Percentiles rank a stretch among this genome's conserved stretches.
These are phyloP conservation scores for Cercospora janseana DNA, from an alignment of 2,329 filamentous ascomycete genomes.

Conservation along the genomic window DNA sequence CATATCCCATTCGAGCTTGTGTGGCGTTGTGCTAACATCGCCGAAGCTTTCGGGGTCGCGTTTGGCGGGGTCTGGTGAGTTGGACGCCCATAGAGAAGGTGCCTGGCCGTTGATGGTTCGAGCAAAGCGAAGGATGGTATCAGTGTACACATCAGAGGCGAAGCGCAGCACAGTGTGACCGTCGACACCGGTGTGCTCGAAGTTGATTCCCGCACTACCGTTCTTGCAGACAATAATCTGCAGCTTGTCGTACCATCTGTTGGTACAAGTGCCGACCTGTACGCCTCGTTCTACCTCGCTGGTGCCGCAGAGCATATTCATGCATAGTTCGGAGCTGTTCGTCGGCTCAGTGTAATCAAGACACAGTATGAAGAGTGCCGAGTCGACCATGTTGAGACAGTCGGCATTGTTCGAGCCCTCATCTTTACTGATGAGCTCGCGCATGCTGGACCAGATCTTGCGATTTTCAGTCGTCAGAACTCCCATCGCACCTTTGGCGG, in stretches of 20 bases:
- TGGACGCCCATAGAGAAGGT: conserved; percentile 85
- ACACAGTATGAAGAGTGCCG: conserved; percentile 86
- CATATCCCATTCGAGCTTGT: conserved; percentile 98
- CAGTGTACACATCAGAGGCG: conserved; percentile 93
- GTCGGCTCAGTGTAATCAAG: conserved; percentile 87
- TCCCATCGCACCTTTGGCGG: conserved; percentile 89
- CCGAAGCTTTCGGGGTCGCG: conserved; percentile 88
- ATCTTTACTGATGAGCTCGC: conserved; percentile 83
- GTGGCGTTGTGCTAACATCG: conserved; percentile 87
- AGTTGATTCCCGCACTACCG: conserved; percentile 97
- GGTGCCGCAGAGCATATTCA: conserved; percentile 97
- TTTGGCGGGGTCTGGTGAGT: conserved; percentile 88
- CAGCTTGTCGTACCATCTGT: conserved; percentile 98
- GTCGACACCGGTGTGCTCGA: conserved; percentile 96
- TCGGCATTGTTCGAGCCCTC: conserved; percentile 92
- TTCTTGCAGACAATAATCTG: conserved; percentile 99
- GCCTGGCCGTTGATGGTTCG: conserved; percentile 92
- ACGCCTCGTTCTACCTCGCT: conserved; percentile 89
- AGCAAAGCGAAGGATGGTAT: conserved; percentile 94
- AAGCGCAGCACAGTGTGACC: conserved; percentile 96
- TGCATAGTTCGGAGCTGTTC: conserved; percentile 80
- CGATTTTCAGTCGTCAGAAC: conserved; percentile 95
- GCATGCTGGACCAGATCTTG: conserved; percentile 88
- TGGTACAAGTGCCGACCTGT: conserved; percentile 95
- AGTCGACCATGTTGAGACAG: conserved; percentile 92